These are phyloP conservation scores for Tylopilus sp. DNA, from an alignment of 768 basidiomycete genomes.

Conservation along the genomic window DNA sequence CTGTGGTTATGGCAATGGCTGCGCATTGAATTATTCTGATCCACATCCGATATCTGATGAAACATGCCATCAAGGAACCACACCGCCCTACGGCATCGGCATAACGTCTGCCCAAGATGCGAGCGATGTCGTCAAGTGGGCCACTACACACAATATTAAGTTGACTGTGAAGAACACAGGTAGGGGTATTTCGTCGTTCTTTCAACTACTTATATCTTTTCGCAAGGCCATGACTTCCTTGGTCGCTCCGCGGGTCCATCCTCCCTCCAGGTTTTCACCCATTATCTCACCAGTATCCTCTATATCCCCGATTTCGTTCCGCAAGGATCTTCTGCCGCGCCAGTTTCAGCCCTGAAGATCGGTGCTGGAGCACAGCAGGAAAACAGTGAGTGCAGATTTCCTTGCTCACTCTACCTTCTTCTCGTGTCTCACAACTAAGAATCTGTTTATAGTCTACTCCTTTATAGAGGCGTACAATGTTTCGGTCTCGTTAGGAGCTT, in stretches of 20 bases:
- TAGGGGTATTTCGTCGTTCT: not conserved
- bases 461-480: constrained; percentile 8
- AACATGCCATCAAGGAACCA: constrained; percentile 12
- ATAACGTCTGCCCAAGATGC: constrained; percentile 16
- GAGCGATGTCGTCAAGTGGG: constrained; percentile 17
- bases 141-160: constrained; percentile 10
- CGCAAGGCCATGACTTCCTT: constrained; percentile 11
- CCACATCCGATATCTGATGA: constrained; percentile 12
- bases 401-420: not conserved
- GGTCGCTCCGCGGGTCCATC: constrained; percentile 18
- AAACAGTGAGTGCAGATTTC: constrained; percentile 2
- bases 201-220: not conserved
- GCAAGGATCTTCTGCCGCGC: constrained; percentile 10
- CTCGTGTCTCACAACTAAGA: not conserved
- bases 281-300: constrained; percentile 4
- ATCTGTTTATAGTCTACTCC: constrained; percentile 6
- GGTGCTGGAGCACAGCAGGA: constrained; percentile 14
- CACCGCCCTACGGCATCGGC: constrained; percentile 15
- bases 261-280: constrained; percentile 19
- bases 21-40: constrained; percentile 17
- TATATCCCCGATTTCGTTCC: constrained; percentile 15
- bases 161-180: constrained; percentile 22
- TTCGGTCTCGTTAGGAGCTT: constrained; percentile 16
- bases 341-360: constrained; percentile 11
- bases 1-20: constrained; percentile 13